Base-by-base conservation (phyloP, 108 stramenopile genomes). In the Mediolabrus comicus region DNA sequence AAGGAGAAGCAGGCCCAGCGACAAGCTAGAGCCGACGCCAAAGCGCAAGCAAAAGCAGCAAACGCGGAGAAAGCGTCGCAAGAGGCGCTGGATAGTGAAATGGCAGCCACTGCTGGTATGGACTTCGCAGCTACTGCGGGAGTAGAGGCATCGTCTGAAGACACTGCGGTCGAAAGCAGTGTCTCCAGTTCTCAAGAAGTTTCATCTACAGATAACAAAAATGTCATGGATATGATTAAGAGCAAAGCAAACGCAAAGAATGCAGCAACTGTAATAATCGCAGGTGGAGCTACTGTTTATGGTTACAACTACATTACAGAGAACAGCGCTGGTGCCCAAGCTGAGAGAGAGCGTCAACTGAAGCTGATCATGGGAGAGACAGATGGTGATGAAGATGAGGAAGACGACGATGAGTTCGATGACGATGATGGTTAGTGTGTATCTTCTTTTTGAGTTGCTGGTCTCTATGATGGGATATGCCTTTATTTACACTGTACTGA, bases 301-400 rank as follows among this genome's bases (percentile, higher is more conserved):
- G 87, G 75, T n/a, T 70, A 84, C 53, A 86, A 88, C 25, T 67
- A 81, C 32, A 52, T 59, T 22, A 64, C 65, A 31, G 86, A 89
- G 25, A 86, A 79, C 39, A 71, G 73, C 12, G 65, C 85, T 22
- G 68, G 49, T 13, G 85, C 79, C 14, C 84, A 88, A 63, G 83
- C 59, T 41, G 88, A 94, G 33, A 66, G 89, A 41, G 85, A 91
- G 65, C 69, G 83, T 32, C 89, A 88, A 56, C 78, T 94, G 39
- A 80, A 83, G 29, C 60, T 90, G 52, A 68, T 94, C 43, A 76
- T 94, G 84, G 87, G 87, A 43, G 30, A 52, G 7, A 77, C 39
- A 13, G 72, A 64, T 26, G 63, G 66, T 12, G 69, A 71, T n/a
- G 82, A 77, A 32, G 68, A 65, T 1, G 71, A 79, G 11, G 80